Evolutionary conservation across 1,139 yeast genomes (phyloP), one percentile per base, ranked within the genome.

Genomic region (Candida albicans): DNA sequence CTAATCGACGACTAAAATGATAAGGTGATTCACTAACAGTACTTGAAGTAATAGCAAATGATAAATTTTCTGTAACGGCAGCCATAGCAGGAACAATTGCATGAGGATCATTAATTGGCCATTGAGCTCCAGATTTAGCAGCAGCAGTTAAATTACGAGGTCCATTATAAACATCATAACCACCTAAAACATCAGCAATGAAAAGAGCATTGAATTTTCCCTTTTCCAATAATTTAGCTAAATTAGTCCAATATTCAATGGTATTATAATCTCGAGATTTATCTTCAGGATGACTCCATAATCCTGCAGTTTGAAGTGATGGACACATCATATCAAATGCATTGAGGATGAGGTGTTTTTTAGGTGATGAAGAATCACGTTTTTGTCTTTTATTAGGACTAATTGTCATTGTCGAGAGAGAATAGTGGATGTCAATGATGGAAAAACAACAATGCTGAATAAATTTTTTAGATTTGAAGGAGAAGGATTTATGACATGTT

Each of bases 21-120:
- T 69, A 71, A 1, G 77, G 77, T 14, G 69, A 67, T 50, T 73
- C 78, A 45, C 70, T 66, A 33, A 73, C 65, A 2, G 77, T 70
- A 11, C 73, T 65, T 40, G 69, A 67, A 13, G 76, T 70, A 28
- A 70, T 58, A 8, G 74, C 76, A 50, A 70, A 63, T 1, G 70
- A 60, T 18, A 71, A 47, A 43, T 67, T 68, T 45, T 66, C 62
- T 4, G 76, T 71, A 3, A 68, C 70, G 1, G 68, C 63, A 6
- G 75, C 75, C 67, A 69, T 65, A n/a, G 72, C 69, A 10, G 72
- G 52, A 11, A 70, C 57, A 10, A 65, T 68, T 10, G 70, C 70
- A 47, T 71, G 63, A 24, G 75, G 76, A 44, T 70, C 76, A 44
- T 64, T 61, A 12, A 69, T 62, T 7, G 76, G 76, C 61, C 67